Conservation (phyloP, 2,329 filamentous ascomycete genomes). For the Myriosclerotinia curreyana region DNA sequence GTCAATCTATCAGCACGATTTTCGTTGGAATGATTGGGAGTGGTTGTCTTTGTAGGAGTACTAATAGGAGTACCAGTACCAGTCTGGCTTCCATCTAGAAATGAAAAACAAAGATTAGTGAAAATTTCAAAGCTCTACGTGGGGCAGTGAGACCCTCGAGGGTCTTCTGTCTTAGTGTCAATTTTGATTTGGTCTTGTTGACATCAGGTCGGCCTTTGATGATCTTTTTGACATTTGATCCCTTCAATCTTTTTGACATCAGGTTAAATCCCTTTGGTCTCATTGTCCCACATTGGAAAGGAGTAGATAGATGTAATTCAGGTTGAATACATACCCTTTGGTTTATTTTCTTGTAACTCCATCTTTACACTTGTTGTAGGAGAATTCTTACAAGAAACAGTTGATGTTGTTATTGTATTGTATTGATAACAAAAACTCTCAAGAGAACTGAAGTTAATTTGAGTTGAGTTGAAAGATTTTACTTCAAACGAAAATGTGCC, state of each 20-base stretch:
- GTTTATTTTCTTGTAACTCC: neutral
- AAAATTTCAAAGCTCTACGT: neutral
- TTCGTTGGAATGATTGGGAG: neutral
- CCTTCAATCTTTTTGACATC: no score
- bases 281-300: neutral
- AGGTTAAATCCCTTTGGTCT: neutral
- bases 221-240: no score
- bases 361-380: neutral
- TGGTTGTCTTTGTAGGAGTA: constrained; percentile 2
- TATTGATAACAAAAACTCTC: neutral
- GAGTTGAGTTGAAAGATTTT: neutral
- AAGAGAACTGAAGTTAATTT: neutral
- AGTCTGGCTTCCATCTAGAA: constrained; percentile 11
- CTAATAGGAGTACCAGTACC: neutral
- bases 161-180: neutral
- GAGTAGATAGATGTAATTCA: no score
- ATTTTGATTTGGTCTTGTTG: neutral
- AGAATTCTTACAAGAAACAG: neutral
- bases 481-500: neutral
- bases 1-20: constrained; percentile 7
- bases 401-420: neutral
- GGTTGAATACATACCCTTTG: neutral
- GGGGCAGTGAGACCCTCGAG: neutral
- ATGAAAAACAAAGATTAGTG: neutral
- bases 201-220: neutral